Evolutionary conservation across 129 eudicot species (phyloP), one percentile per base, ranked within the genome.

Genomic region (Chrysanthemum makinoi): DNA sequence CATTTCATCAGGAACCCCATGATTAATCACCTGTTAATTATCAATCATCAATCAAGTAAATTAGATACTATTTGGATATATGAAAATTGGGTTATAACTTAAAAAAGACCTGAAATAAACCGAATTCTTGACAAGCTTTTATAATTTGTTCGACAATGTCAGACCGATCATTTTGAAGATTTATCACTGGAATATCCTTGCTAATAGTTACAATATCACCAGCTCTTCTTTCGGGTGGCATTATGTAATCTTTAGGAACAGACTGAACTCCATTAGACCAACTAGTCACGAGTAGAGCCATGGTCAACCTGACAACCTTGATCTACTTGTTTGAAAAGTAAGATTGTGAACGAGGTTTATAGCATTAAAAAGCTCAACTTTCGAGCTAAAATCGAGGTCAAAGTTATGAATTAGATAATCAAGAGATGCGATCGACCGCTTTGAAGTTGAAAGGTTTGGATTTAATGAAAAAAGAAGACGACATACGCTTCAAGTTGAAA

Each of bases 211-310:
- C 65, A 22, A 75, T 62, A 56, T 66, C 64, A 0, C 63, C 50
- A 2, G 79, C 62, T 67, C 85, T 76, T 52, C 57, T 56, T 48
- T 82, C 80, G 7, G 76, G 73, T 73, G 86, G 86, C 82, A 82
- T 72, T 2, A 82, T 20, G 39, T 82, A 82, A 77, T 73, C 52
- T 19, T 51, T 58, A 17, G 86, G 86, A 30, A 82, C 18, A 13
- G 80, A 73, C 53, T 68, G 20, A 35, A 73, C 74, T 73, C 57
- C 72, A 33, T 77, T 56, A 52, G 79, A 72, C 82, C 82, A 76
- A 51, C 77, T 77, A 46, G 86, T 44, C 62, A 82, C 79, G 8
- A 82, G 77, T 58, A 15, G 43, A 49, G 74, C 73, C 66, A 77
- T 55, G 18, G 43, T 47, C 9, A 18, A 68, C 19, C 67, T 63